These are phyloP conservation scores for Triticum dicoccoides DNA, from an alignment of 176 grass and related monocot genomes.

Conservation along the genomic window DNA sequence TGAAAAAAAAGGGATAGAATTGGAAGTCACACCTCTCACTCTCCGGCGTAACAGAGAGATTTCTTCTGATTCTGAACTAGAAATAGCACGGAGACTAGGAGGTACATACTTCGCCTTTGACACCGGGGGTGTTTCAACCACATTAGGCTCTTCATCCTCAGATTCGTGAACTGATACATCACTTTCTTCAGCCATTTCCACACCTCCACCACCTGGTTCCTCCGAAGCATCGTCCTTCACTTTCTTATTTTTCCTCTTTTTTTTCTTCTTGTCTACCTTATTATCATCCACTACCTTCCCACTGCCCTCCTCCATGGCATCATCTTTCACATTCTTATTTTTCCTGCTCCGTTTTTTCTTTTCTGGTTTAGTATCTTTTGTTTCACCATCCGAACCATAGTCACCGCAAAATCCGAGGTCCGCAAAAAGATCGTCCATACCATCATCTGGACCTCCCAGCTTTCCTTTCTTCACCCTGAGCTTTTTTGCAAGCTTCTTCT, in stretches of 20 bases:
- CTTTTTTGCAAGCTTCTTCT: conserved; percentile 81
- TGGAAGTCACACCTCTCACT: conserved; percentile 57
- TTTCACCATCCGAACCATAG: conserved; percentile 38
- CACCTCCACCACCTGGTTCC: conserved; percentile 2
- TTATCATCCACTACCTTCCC: neutral
- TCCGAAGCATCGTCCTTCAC: conserved; percentile 37
- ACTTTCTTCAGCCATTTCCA: conserved; percentile 31
- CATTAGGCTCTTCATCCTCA: conserved; percentile 30
- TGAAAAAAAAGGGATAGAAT: neutral
- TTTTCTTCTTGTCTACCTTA: conserved; percentile 40
- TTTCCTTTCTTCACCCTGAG: conserved; percentile 90
- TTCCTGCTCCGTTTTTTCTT: conserved; percentile 47
- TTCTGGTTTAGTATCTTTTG: conserved; percentile 18
- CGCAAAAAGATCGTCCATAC: conserved; percentile 61
- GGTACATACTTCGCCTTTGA: conserved; percentile 68
- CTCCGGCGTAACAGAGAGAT: conserved; percentile 49
- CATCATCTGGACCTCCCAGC: conserved; percentile 63
- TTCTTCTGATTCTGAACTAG: conserved; percentile 75
- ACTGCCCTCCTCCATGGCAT: neutral
- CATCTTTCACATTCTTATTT: conserved; percentile 44
- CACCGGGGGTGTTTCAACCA: conserved; percentile 25
- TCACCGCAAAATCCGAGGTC: conserved; percentile 37
- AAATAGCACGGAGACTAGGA: conserved; percentile 44
- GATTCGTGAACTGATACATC: conserved; percentile 5
- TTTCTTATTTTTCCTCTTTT: conserved; percentile 52